Evolutionary conservation across 2,329 filamentous ascomycete genomes (phyloP).

Genomic region (Claviceps paspali): DNA sequence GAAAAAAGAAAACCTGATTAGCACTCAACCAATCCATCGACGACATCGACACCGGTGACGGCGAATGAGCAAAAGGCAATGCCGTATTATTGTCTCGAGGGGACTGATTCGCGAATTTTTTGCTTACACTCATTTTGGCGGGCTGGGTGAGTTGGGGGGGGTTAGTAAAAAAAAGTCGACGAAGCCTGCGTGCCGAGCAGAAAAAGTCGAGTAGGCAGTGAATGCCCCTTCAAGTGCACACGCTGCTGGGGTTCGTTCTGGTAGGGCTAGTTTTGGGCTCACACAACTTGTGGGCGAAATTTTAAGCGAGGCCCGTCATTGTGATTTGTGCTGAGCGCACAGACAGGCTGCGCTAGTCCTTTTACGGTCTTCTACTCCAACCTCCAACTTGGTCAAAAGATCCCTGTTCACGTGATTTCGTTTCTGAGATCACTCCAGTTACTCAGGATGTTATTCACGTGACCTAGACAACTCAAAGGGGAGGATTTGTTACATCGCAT

Average conservation of each 20-base stretch:
- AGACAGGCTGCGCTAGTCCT: slow-evolving; percentile 7
- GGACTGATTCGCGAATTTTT: neutral
- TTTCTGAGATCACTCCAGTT: neutral
- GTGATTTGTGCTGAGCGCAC: slow-evolving; percentile 8
- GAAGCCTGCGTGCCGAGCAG: slow-evolving; percentile 16
- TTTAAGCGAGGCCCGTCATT: slow-evolving; percentile 21
- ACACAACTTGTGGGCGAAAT: slow-evolving; percentile 22
- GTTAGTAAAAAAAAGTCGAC: slow-evolving; percentile 13
- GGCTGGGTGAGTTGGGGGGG: neutral
- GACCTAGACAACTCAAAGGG: too few relatives aligned
- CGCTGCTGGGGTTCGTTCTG: neutral
- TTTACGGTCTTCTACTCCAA: neutral
- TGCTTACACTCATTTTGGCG: slow-evolving; percentile 17
- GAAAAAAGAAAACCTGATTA: slow-evolving; percentile 7
- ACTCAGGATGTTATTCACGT: too few relatives aligned
- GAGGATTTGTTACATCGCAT: too few relatives aligned
- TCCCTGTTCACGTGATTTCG: neutral
- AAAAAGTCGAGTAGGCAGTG: slow-evolving; percentile 10
- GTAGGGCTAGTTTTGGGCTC: slow-evolving; percentile 5
- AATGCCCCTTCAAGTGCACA: neutral
- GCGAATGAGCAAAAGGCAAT: neutral
- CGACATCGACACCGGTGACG: neutral
- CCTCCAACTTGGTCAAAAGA: too few relatives aligned
- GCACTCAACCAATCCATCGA: neutral
- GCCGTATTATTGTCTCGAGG: neutral